Base-by-base conservation (phyloP, 176 grass and related monocot species). In the Typha latifolia region DNA sequence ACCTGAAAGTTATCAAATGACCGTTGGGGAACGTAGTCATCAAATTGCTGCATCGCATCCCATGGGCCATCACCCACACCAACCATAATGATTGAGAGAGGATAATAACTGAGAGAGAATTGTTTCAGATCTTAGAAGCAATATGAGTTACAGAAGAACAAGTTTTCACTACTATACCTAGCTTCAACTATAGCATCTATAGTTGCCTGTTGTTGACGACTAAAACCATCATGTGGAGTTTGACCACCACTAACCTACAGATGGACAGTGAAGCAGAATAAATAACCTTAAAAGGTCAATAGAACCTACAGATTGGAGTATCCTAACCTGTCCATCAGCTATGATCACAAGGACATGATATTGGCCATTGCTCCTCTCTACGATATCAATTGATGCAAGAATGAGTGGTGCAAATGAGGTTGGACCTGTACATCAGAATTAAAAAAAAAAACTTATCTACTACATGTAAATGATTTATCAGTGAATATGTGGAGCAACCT, bases 281-380 rank as follows among this genome's bases (percentile, higher is more conserved):
- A 22, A 19, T 59, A 19, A 59, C 6, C n/a, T 21, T 59, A 9
- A 59, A 21, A 59, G 20, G 53, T 21, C 6, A 59, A 22, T 19
- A 3, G 11, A 59, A 59, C 2, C n/a, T 65, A 59, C 16, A 19
- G n/a, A 59, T 59, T 14, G 5, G 12, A 59, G 53, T n/a, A 59
- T 59, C 20, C 49, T 71, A 68, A 97, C 88, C 82, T 97, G 88
- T 64, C 88, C 93, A 78, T 97, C 88, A 68, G 92, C 92, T 75
- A 96, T 84, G 82, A 96, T 96, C 69, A 96, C 87, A 18, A 96
- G 92, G 64, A 91, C 87, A 86, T 91, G 92, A 75, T 91, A 91
- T 27, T 91, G 92, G 62, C 74, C 82, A 51, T 90, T 86, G 78
- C 80, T 88, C 27, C 37, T 91, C 82, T 91, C 72, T n/a, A 96